These are phyloP conservation scores for Pseudopithomyces chartarum DNA, from an alignment of 2,329 filamentous ascomycete genomes.

Conservation along the genomic window DNA sequence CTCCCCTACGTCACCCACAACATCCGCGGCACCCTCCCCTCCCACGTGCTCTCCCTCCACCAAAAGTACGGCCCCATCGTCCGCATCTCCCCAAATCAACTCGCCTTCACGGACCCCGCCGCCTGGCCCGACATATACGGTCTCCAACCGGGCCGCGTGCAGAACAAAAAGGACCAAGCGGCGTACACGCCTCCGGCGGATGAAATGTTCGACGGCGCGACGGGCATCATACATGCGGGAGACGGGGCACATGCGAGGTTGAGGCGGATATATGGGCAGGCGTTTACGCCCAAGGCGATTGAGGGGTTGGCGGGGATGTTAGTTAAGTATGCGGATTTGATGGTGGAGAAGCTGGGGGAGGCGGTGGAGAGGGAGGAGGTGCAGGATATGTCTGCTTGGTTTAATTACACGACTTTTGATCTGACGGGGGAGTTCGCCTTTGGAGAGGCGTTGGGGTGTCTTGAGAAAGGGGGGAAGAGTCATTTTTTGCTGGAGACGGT, in stretches of 20 bases:
- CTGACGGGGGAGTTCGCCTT: slow-evolving; percentile 54
- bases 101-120: slow-evolving; percentile 49
- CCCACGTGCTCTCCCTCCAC: slow-evolving; percentile 13
- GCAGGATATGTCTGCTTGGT: slow-evolving; percentile 14
- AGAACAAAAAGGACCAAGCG: not conserved
- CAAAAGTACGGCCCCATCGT: slow-evolving; percentile 49
- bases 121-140: slow-evolving; percentile 52
- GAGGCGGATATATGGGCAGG: not conserved
- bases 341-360: not conserved
- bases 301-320: not conserved
- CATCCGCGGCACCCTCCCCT: slow-evolving; percentile 10
- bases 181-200: not conserved
- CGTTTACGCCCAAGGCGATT: not conserved
- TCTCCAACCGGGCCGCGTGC: not conserved
- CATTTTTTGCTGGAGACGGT: slow-evolving; percentile 42
- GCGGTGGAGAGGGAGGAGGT: slow-evolving; percentile 19
- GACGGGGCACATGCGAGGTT: not conserved
- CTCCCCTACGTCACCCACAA: slow-evolving; percentile 14
- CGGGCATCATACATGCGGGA: not conserved
- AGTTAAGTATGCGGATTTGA: not conserved
- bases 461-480: slow-evolving; percentile 24
- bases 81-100: slow-evolving; percentile 53
- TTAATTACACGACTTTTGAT: slow-evolving; percentile 23
- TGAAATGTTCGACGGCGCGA: not conserved
- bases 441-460: slow-evolving; percentile 48